A percentile compares a stretch with the other conserved stretches of the same genome.
phyloP scores from a whole-genome alignment of 495 filamentous ascomycete genomes.

The Beverwykella pulmonaria region DNA sequence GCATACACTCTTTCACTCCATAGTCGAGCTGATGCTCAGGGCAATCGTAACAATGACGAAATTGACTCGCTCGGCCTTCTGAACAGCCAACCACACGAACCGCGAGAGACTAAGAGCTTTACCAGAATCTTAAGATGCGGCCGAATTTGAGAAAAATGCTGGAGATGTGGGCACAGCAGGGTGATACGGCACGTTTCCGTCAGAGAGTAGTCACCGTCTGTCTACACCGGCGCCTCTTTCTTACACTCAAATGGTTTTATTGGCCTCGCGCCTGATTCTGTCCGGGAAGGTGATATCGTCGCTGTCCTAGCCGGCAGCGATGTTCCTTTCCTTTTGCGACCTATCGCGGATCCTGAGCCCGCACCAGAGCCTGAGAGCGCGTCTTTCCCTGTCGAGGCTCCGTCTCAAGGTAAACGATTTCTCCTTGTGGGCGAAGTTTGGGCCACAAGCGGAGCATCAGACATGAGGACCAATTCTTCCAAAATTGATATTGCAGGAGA shows the following conservation, averaged over 20 bases:
- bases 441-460: neutral
- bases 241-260: slow-evolving; percentile 7
- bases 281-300: slow-evolving; percentile 2
- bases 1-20: neutral
- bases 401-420: neutral
- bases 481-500: neutral
- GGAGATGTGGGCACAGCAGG: neutral
- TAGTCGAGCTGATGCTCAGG: neutral
- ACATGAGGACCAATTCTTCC: neutral
- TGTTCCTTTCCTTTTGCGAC: slow-evolving; percentile 5
- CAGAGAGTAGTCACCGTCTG: neutral
- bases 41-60: neutral
- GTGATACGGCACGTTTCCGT: neutral
- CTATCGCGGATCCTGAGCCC: neutral
- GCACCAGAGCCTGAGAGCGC: neutral
- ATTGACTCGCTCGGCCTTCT: neutral
- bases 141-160: neutral
- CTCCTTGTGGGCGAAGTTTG: slow-evolving; percentile 2
- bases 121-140: neutral
- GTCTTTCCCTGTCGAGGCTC: too few relatives aligned
- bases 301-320: neutral
- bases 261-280: neutral
- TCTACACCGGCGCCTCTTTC: slow-evolving; percentile 1
- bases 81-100: neutral
- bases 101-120: neutral